Base-by-base conservation (phyloP, 2,329 filamentous ascomycete species). In the Dothistroma pini region DNA sequence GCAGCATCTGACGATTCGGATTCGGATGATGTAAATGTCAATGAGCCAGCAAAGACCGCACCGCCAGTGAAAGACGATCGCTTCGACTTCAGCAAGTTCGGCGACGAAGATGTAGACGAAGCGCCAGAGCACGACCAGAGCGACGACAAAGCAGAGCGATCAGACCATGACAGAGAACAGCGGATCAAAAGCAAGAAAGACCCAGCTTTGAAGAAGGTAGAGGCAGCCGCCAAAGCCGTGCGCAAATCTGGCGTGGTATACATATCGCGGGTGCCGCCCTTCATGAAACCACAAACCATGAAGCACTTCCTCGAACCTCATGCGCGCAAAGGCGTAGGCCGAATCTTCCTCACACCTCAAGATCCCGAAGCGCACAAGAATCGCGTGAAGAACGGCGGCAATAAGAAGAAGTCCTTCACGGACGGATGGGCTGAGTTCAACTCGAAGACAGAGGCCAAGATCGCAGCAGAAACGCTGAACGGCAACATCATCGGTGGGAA, bases 391-490 rank as follows among this genome's bases (percentile, higher is more conserved):
- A 83, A 82, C 55, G 91, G 91, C 55, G 91, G 91, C 61, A 95
- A 93, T 78, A 92, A 92, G 78, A 91, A 92, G 76, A 84, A 86
- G 62, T 84, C 84, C n/a, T 95, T 86, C 76, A 88, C 86, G 3
- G 91, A 96, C 75, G 91, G 91, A 51, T 96, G 91, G 91, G 86
- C 95, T 31, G 91, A 96, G 74, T 96, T 93, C 70, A 75, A 86
- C 38, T 81, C 83, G 64, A 95, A 95, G 75, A 82, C 83, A 65
- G 87, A 93, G 64, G 91, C 91, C 38, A 91, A 93, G 74, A 79
- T 84, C n/a, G 88, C 85, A 0, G 89, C 87, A 54, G 88, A 91
- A 67, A 81, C 89, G 29, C 80, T 96, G 54, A 96, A 96, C 72
- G 88, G 89, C 48, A 84, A 84, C 64, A 90, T 84, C 12, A 89